Base-by-base conservation (phyloP, 257 asterid genomes). In the Henckelia pumila region DNA sequence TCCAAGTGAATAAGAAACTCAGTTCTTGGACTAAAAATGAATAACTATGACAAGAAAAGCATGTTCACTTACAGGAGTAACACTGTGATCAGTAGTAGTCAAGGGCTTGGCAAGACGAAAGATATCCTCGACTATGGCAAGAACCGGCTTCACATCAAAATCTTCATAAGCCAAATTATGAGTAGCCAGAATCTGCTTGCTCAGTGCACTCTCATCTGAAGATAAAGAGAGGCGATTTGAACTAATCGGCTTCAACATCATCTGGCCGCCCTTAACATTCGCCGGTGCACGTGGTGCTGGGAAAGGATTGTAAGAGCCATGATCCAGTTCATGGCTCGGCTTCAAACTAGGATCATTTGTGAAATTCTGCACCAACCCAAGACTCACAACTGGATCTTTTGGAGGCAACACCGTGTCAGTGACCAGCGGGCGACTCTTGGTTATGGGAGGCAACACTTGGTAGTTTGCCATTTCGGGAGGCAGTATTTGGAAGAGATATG, bases 71-170 rank as follows among this genome's bases (percentile, higher is more conserved):
- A 73, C 80, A 8, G 5, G 78, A 32, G 68, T 19, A 44, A 16
- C 4, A 16, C 52, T 44, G 7, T 44, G 52, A 44, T 44, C 69
- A 3, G n/a, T 40, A 62, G 69, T 59, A 61, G 79, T 14, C 14
- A 59, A 8, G 26, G 88, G 79, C 74, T 26, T 71, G 5, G 80
- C 79, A 22, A 62, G 86, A 6, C 74, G 79, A 74, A 89, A 58
- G 71, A 89, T 87, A 13, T 87, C 88, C 83, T 87, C 95, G 29
- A 89, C 22, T 26, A 87, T 66, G 53, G 75, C 44, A 14, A 89
- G 78, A 26, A 89, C 79, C 1, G 90, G 84, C 59, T 61, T 80
- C 53, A 88, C 88, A 3, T 89, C 84, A 24, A 83, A 81, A 1
- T 82, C 86, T 17, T 80, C 84, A 0, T 80, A 77, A 50, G 82